Conservation (phyloP, 2,329 filamentous ascomycete genomes). For the Cladophialophora bantiana region DNA sequence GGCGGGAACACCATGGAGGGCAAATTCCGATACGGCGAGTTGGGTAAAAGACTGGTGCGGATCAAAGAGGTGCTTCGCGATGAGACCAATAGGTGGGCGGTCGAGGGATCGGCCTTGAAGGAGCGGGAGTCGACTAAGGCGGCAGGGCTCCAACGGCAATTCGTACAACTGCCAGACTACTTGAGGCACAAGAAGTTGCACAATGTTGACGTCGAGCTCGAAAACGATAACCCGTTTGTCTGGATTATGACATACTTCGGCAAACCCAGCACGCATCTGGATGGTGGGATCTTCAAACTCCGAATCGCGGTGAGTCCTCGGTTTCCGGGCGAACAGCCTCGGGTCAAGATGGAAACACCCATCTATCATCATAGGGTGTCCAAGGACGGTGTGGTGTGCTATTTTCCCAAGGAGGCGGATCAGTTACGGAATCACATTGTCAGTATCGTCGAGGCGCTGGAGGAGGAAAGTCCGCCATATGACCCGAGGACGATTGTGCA, state of each 20-base stretch:
- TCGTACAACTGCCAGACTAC: constrained; percentile 77
- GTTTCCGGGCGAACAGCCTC: constrained; percentile 88
- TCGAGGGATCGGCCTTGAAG: constrained; percentile 69
- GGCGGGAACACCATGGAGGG: constrained; percentile 82
- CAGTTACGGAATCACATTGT: constrained; percentile 85
- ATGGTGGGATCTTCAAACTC: constrained; percentile 87
- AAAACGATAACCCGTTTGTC: constrained; percentile 83
- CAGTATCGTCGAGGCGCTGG: constrained; percentile 79
- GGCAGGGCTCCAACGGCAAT: constrained; percentile 82
- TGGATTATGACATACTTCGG: constrained; percentile 92
- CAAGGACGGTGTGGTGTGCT: constrained; percentile 80
- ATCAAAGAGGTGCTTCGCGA: constrained; percentile 75
- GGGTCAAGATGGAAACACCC: constrained; percentile 78
- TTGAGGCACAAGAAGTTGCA: constrained; percentile 74
- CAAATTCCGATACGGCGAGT: constrained; percentile 77
- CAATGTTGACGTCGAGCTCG: constrained; percentile 77
- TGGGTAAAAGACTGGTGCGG: constrained; percentile 71
- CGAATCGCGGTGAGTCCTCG: constrained; percentile 79
- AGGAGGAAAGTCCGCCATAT: constrained; percentile 86
- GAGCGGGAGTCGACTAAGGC: constrained; percentile 75
- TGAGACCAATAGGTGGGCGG: constrained; percentile 75
- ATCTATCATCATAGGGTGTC: constrained; percentile 91
- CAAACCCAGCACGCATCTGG: constrained; percentile 88
- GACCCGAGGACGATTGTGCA: constrained; percentile 89
- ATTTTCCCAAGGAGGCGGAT: constrained; percentile 71